Evolutionary conservation across 495 filamentous ascomycete genomes (phyloP), one percentile per base, ranked within the genome.

Genomic region (Massariosphaeria phaeospora): DNA sequence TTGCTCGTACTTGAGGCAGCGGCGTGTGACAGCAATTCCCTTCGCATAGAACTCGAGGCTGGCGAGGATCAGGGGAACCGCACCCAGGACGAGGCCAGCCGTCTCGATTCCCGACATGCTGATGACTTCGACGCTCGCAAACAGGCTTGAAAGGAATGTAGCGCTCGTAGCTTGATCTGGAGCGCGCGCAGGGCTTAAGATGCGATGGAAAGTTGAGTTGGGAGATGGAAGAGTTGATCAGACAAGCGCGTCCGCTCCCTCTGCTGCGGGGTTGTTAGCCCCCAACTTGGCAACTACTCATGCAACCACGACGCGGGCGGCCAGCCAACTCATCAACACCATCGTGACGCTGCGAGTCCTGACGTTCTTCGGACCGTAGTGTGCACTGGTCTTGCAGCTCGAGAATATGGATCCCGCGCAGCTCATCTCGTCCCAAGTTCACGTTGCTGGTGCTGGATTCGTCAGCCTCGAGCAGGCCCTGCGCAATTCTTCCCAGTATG

Each of bases 51-150:
- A 58, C 30, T 72, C 64, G 0, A 62, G 42, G 0, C 66, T 64
- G 2, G 57, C 59, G 1, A 72, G 63, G 0, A 68, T 50, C 1
- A 73, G 27, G 0, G 71, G 71, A 30, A 73, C 66, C 6, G 47
- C 59, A 0, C 59, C 70, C 0, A 73, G 64, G 11, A 73, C 58
- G 8, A 71, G 42, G 9, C 71, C 71, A 33, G 52, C 66, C 1
- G 69, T 41, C 40, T 73, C 71, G 20, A 69, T 35, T 1, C 66
- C 67, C n/a, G n/a, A n/a, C n/a, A n/a, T n/a, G 12, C 63, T 59
- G 54, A 65, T 57, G 4, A 33, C 46, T 25, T n/a, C n/a, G 35
- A 15, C 18, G 29, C 11, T 21, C 18, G 21, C 41, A 29, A n/a
- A n/a, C n/a, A n/a, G n/a, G n/a, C n/a, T n/a, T n/a, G n/a, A n/a